phyloP scores from a whole-genome alignment of 2,329 filamentous ascomycete genomes.

The Aureobasidium leucospermi region DNA sequence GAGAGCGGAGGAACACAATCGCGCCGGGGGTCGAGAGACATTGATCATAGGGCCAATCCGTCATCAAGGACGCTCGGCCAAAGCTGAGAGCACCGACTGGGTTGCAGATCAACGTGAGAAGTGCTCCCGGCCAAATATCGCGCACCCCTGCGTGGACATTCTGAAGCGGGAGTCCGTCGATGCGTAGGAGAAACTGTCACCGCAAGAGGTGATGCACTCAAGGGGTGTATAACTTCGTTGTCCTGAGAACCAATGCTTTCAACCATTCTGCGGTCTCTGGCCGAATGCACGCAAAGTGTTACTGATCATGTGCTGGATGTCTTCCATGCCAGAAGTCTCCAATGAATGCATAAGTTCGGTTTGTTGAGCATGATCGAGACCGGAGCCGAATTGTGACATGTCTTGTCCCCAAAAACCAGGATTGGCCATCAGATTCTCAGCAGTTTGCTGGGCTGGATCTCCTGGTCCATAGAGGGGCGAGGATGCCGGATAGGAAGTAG shows the following conservation, averaged over 20 bases:
- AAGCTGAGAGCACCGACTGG: no score
- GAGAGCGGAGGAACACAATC: no score
- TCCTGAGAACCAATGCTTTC: background rate
- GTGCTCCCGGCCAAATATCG: no score
- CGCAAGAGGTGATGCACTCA: background rate
- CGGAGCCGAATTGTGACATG: constrained; percentile 24
- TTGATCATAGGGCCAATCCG: no score
- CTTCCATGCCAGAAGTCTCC: constrained; percentile 31
- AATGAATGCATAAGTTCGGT: constrained; percentile 30
- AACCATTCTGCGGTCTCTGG: constrained; percentile 7
- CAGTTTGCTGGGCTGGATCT: background rate
- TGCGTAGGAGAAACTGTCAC: no score
- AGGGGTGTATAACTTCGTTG: background rate
- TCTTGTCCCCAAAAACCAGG: constrained; percentile 12
- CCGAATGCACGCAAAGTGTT: constrained; percentile 16
- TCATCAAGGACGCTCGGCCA: no score
- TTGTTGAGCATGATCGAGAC: constrained; percentile 28
- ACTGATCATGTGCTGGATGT: constrained; percentile 31
- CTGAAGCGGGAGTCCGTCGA: no score
- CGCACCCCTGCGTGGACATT: no score
- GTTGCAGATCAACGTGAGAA: no score
- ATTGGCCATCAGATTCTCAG: background rate
- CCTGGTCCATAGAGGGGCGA: constrained; percentile 1
- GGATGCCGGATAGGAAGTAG: background rate
- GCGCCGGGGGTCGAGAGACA: no score